Evolutionary conservation across 495 filamentous ascomycete species (phyloP).

Genomic region (Tuber indicum): DNA sequence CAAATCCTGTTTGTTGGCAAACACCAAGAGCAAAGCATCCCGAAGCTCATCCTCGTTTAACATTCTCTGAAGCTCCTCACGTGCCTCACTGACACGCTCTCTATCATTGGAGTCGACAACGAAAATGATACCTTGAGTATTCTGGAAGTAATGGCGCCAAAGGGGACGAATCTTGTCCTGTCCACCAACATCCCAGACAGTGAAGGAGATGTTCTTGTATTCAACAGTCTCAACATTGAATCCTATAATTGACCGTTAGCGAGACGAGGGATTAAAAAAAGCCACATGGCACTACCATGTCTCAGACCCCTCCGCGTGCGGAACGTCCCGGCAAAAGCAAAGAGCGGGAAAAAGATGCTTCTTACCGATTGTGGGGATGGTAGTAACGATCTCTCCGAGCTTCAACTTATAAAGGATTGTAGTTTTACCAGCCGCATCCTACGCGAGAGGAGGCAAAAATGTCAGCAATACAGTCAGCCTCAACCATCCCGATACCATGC

Average conservation of each 20-base stretch:
- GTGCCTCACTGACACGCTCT: slow-evolving; percentile 97
- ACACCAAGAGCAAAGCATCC: slow-evolving; percentile 94
- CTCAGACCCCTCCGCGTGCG: not conserved
- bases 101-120: slow-evolving; percentile 99
- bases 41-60: slow-evolving; percentile 99
- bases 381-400: slow-evolving; percentile 99
- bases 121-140: slow-evolving; percentile 99
- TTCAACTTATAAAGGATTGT: slow-evolving; percentile 99
- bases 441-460: slow-evolving; percentile 17
- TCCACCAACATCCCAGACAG: slow-evolving; percentile 99
- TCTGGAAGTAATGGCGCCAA: slow-evolving; percentile 99
- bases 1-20: slow-evolving; percentile 99
- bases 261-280: not conserved
- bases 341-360: slow-evolving; percentile 32
- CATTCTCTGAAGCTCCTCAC: slow-evolving; percentile 99
- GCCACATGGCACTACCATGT: not conserved
- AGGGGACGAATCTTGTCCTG: slow-evolving; percentile 99
- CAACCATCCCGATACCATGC: slow-evolving; percentile 21
- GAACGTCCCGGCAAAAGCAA: slow-evolving; percentile 8
- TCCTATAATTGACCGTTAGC: slow-evolving; percentile 49
- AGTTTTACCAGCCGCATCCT: slow-evolving; percentile 97
- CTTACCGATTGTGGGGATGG: slow-evolving; percentile 98
- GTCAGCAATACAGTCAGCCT: slow-evolving; percentile 22
- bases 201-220: slow-evolving; percentile 99
- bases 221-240: slow-evolving; percentile 99